A percentile compares a stretch with the other conserved stretches of the same genome.
These are phyloP conservation scores for Laguncularia racemosa DNA, from an alignment of 345 rosid genomes.

Conservation along the genomic window DNA sequence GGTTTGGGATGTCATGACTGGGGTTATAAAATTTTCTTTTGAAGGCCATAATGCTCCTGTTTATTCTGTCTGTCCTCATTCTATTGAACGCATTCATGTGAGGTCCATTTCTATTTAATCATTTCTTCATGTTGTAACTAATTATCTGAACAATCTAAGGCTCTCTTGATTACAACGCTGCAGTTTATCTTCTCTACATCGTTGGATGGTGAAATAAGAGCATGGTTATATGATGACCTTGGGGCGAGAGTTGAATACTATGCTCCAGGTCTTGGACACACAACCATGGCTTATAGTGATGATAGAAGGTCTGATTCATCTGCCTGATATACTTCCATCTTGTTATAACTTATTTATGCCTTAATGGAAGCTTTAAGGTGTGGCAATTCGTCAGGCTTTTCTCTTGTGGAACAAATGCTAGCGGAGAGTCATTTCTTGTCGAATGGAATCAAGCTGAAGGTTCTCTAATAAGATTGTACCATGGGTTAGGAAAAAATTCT, in stretches of 20 bases:
- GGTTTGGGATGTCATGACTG: slow-evolving; percentile 64
- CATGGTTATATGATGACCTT: slow-evolving; percentile 26
- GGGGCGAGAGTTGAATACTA: slow-evolving; percentile 25
- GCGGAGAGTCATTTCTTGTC: slow-evolving; percentile 35
- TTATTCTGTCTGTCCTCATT: slow-evolving; percentile 61
- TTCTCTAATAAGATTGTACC: slow-evolving; percentile 22
- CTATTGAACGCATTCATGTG: slow-evolving; percentile 50
- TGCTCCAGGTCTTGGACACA: slow-evolving; percentile 29
- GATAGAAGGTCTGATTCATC: slow-evolving; percentile 1
- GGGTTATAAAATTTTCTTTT: slow-evolving; percentile 41
- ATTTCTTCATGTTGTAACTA: not conserved
- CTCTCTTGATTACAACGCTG: not conserved
- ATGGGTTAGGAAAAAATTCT: slow-evolving; percentile 22
- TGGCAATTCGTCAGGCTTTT: slow-evolving; percentile 18
- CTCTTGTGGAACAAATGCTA: slow-evolving; percentile 27
- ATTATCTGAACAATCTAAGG: not conserved
- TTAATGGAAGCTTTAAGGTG: not conserved
- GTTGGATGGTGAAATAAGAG: slow-evolving; percentile 35
- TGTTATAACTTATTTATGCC: slow-evolving; percentile 2
- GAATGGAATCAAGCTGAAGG: slow-evolving; percentile 35
- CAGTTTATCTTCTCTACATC: slow-evolving; percentile 42
- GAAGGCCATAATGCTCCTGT: slow-evolving; percentile 78
- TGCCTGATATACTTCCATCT: slow-evolving; percentile 2
- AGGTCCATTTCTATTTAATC: slow-evolving; percentile 7
- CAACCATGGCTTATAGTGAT: slow-evolving; percentile 28